Evolutionary conservation across 441 rosid genomes (phyloP).

Genomic region (Syzygium malaccense): DNA sequence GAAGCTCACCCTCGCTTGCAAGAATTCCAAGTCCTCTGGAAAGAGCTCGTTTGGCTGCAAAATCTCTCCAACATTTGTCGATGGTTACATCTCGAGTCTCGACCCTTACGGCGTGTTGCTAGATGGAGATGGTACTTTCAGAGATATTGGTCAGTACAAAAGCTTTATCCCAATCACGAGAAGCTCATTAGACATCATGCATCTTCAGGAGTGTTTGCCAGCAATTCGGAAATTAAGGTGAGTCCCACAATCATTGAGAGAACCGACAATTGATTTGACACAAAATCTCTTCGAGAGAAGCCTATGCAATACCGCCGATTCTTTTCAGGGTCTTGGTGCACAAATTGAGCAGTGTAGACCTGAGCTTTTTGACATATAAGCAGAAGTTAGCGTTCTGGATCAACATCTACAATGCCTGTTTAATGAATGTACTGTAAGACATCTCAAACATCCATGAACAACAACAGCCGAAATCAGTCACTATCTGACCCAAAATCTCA

Average conservation of each 20-base stretch:
- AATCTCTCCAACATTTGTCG: constrained; percentile 23
- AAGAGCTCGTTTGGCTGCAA: constrained; percentile 40
- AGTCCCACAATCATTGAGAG: not conserved
- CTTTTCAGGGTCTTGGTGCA: constrained; percentile 56
- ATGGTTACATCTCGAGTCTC: constrained; percentile 34
- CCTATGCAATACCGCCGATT: not conserved
- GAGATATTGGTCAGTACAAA: constrained; percentile 79
- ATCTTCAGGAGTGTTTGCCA: constrained; percentile 29
- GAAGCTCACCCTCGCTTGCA: constrained; percentile 56
- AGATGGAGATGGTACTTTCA: constrained; percentile 40
- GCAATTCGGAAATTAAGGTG: constrained; percentile 58
- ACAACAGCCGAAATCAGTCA: not conserved
- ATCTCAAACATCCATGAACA: constrained; percentile 9
- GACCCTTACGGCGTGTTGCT: constrained; percentile 64
- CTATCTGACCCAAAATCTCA: not conserved
- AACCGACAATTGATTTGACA: not conserved
- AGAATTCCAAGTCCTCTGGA: constrained; percentile 30
- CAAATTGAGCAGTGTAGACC: constrained; percentile 52
- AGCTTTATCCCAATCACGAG: constrained; percentile 65
- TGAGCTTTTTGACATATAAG: constrained; percentile 72
- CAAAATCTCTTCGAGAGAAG: not conserved
- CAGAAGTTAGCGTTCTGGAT: constrained; percentile 96
- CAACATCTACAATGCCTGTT: constrained; percentile 76
- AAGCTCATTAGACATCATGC: constrained; percentile 37
- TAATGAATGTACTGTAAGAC: constrained; percentile 83